Base-by-base conservation (phyloP, 306 rosid species). In the Rosa persica region DNA sequence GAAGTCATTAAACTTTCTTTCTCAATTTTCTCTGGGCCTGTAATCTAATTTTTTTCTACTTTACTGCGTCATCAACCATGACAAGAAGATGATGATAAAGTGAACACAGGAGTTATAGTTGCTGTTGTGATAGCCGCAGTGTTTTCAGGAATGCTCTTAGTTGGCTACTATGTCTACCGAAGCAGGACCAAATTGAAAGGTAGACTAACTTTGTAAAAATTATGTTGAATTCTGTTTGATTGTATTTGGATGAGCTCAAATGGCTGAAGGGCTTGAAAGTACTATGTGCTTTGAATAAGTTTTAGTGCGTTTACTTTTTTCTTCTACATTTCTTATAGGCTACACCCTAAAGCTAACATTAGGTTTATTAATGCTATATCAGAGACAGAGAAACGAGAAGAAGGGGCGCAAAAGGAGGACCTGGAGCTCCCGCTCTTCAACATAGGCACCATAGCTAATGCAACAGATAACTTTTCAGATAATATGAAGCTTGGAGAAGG, bases 401-500 rank as follows among this genome's bases (percentile, higher is more conserved):
- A 34, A 25, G 43, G 38, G 34, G 20, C 23, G 8, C 16, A 62
- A 39, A 67, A 71, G 2, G 87, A 89, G 15, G 90, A 85, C 34
- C 8, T 81, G 20, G 90, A 88, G 15, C 87, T 89, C 12, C 93
- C 87, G 1, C 70, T 85, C 4, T 85, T 89, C 12, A 83, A 85
- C 58, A 67, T 87, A 27, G 5, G 81, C 36, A 40, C 81, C 1
- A 70, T 91, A 82, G 61, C 69, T 5, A 43, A 5, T 23, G 93
- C 91, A 17, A 91, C 96, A 0, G 57, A 76, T 49, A 70, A 83
- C 70, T 89, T 91, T 49, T 83, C 93, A 42, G 23, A 19, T 38
- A 5, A 71, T 39, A 83, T 86, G 4, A 86, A 80, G 86, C 86
- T 87, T 25, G 91, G 90, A 1, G 81, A 89, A 83, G 93, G 94